These are phyloP conservation scores for Candida palmyrensis DNA, from an alignment of 805 yeast species.

Conservation along the genomic window DNA sequence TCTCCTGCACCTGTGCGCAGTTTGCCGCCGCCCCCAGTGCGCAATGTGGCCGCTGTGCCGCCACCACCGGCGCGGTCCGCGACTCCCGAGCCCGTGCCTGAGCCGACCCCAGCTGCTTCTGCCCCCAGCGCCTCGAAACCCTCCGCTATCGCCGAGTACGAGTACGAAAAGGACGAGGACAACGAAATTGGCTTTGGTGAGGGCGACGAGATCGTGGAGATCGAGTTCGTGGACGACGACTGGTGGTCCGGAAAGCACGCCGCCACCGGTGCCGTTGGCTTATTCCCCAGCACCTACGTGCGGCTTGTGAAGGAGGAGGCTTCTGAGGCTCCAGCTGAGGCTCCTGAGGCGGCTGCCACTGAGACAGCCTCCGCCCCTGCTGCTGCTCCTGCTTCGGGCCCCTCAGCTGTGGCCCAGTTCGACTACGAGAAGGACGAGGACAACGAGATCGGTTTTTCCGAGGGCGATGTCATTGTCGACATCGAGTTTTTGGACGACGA, in stretches of 20 bases:
- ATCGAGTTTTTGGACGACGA: slow-evolving; percentile 90
- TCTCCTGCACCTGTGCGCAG: slow-evolving; percentile 14
- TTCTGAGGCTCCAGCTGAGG: slow-evolving; percentile 10
- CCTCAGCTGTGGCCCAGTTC: slow-evolving; percentile 60
- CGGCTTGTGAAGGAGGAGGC: slow-evolving; percentile 15
- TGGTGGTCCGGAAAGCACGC: slow-evolving; percentile 55
- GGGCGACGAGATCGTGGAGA: slow-evolving; percentile 61
- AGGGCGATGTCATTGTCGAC: slow-evolving; percentile 75
- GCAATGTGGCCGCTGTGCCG: slow-evolving; percentile 12
- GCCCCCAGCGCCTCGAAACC: slow-evolving; percentile 6
- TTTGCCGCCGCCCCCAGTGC: slow-evolving; percentile 15
- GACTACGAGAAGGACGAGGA: slow-evolving; percentile 90
- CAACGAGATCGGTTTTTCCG: slow-evolving; percentile 80
- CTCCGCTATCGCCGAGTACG: slow-evolving; percentile 78
- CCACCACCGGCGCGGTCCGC: slow-evolving; percentile 14
- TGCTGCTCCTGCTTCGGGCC: slow-evolving; percentile 7
- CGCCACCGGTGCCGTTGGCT: slow-evolving; percentile 44
- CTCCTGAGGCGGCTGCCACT: slow-evolving; percentile 10
- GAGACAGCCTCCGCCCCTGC: slow-evolving; percentile 10
- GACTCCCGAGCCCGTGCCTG: slow-evolving; percentile 9
- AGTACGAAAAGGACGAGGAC: slow-evolving; percentile 69
- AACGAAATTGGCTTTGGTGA: slow-evolving; percentile 65
- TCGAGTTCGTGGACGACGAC: slow-evolving; percentile 68
- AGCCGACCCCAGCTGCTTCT: slow-evolving; percentile 10
- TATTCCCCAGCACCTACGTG: slow-evolving; percentile 56